These are phyloP conservation scores for Lunularia cruciata DNA, from an alignment of 225 moss, liverwort and hornwort species.

Conservation along the genomic window DNA sequence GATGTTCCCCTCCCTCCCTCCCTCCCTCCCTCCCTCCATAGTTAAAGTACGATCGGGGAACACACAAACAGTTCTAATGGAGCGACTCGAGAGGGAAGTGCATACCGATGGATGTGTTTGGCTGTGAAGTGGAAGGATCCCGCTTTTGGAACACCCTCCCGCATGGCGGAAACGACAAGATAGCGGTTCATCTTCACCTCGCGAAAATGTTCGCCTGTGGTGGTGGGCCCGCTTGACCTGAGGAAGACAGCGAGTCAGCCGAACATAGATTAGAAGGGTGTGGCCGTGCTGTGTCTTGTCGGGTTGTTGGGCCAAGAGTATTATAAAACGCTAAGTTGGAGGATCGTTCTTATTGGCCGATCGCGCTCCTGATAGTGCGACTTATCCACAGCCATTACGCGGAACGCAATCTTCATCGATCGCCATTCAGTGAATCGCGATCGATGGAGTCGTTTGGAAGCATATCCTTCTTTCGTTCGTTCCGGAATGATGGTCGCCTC, in stretches of 20 bases:
- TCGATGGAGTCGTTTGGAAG: not conserved
- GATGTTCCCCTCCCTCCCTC: too few relatives aligned
- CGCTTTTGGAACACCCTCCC: too few relatives aligned
- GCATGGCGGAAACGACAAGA: too few relatives aligned
- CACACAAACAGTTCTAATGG: too few relatives aligned
- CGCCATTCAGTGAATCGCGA: constrained; percentile 13
- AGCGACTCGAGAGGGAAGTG: too few relatives aligned
- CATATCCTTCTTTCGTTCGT: not conserved
- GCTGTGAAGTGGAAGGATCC: too few relatives aligned
- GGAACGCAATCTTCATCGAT: constrained; percentile 21
- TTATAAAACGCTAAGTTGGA: not conserved
- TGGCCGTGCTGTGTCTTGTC: constrained; percentile 9
- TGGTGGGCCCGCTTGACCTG: constrained; percentile 2
- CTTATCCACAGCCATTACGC: constrained; percentile 16
- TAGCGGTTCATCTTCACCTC: too few relatives aligned
- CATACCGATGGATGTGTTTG: too few relatives aligned
- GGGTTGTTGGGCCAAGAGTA: constrained; percentile 8
- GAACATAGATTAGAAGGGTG: constrained; percentile 17
- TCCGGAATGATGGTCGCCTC: not conserved
- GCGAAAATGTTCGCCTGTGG: too few relatives aligned
- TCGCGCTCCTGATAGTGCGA: constrained; percentile 3
- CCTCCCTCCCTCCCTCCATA: too few relatives aligned
- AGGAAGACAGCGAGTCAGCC: constrained; percentile 1
- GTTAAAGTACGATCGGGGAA: too few relatives aligned
- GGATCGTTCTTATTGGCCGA: not conserved